These are phyloP conservation scores for Linum trigynum DNA, from an alignment of 345 rosid species.

Conservation along the genomic window DNA sequence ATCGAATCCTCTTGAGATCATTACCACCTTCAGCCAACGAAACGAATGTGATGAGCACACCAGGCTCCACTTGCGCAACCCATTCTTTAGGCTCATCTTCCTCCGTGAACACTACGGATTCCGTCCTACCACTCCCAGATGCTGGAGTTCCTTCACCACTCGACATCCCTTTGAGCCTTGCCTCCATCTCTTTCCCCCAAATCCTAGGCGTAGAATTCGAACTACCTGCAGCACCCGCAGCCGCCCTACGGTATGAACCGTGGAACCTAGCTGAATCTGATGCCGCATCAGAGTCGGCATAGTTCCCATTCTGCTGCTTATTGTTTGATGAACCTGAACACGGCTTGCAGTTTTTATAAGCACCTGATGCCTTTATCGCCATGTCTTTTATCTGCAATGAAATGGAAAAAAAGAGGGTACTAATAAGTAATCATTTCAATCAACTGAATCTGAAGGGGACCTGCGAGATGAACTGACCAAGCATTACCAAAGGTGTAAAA, in stretches of 20 bases:
- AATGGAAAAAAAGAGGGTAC: not conserved
- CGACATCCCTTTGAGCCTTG: constrained; percentile 27
- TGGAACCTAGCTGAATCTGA: constrained; percentile 31
- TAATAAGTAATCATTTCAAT: not conserved
- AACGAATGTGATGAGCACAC: constrained; percentile 26
- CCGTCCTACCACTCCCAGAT: constrained; percentile 21
- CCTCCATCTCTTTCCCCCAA: constrained; percentile 32
- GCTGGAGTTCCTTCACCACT: constrained; percentile 27
- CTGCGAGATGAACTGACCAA: not conserved
- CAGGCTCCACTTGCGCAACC: constrained; percentile 35
- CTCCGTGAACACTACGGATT: constrained; percentile 22
- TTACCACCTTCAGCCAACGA: constrained; percentile 25
- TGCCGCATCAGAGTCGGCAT: constrained; percentile 22
- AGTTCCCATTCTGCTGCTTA: constrained; percentile 5
- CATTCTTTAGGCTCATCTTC: constrained; percentile 27
- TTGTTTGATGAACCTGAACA: constrained; percentile 17
- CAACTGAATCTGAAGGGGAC: not conserved
- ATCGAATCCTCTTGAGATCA: constrained; percentile 31
- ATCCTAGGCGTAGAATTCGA: constrained; percentile 20
- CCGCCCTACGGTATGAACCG: constrained; percentile 19
- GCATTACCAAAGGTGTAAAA: too few relatives aligned
- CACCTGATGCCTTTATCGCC: constrained; percentile 30
- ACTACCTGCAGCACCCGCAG: constrained; percentile 4
- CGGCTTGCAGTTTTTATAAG: constrained; percentile 24
- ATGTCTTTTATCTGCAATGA: constrained; percentile 22